Evolutionary conservation across 768 basidiomycete species (phyloP), one percentile per base, ranked within the genome.

Genomic region (Dioszegia aurantiaca): DNA sequence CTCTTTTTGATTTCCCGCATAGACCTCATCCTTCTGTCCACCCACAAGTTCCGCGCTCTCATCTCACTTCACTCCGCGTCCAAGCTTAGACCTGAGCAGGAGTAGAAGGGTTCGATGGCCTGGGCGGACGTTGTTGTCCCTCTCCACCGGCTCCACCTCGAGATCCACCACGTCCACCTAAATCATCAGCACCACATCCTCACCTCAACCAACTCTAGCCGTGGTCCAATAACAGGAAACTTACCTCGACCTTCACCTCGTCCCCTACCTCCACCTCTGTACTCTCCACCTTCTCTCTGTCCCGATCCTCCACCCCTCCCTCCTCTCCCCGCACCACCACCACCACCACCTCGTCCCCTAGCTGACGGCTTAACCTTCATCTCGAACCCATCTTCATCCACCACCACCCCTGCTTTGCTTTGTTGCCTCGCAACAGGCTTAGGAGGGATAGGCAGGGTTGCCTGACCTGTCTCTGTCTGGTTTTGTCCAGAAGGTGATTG

Each of bases 381-480:
- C 56, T 68, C 65, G 55, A 71, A 71, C 31, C 69, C 69, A 46
- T 71, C 69, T 40, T 61, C 69, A 47, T 71, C 69, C 1, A 68
- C 55, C 1, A 55, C 51, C 21, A 55, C 49, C n/a, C 41, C 39
- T 19, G 47, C 39, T 24, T 26, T 23, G 3, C 37, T 27, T 9
- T 56, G 12, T 21, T 47, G 46, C 26, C 46, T 28, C n/a, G 42
- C n/a, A 6, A 10, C n/a, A n/a, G 42, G n/a, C n/a, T n/a, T 24
- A 33, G 33, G 33, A 6, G 33, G 33, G 33, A 33, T 6, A 33
- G 33, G 33, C 14, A 33, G 14, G 8, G 8, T 14, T 14, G 14
- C 33, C 14, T 33, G 33, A 33, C 33, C 33, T 14, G 33, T 33
- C 33, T 33, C 33, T 33, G 33, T 33, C 33, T 33, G 33, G 14